Evolutionary conservation across 208 protist species (phyloP).

Genomic region (Leishmania martiniquensis): DNA sequence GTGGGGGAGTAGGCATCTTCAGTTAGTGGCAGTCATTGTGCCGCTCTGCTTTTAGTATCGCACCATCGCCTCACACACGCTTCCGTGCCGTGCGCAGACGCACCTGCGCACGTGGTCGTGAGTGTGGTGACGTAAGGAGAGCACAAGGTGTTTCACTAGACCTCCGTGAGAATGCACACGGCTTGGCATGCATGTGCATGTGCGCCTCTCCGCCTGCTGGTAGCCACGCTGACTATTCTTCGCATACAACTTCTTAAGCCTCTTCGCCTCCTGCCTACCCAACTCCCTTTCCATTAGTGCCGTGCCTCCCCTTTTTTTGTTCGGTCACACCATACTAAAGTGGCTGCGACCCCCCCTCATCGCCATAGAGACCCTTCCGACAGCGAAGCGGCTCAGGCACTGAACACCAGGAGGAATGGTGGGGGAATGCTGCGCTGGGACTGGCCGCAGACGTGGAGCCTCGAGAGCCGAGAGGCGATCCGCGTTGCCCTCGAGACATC

Average conservation of each 20-base stretch:
- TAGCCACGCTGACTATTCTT: background rate
- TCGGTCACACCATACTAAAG: too few species aligned
- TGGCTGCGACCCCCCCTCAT: background rate
- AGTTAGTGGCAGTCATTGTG: background rate
- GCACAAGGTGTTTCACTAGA: background rate
- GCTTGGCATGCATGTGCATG: background rate
- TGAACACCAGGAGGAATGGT: background rate
- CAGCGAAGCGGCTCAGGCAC: background rate
- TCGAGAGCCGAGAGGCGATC: constrained; percentile 68
- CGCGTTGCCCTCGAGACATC: constrained; percentile 65
- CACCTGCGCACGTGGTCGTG: background rate
- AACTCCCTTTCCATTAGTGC: background rate
- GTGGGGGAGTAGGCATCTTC: background rate
- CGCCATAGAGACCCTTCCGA: background rate
- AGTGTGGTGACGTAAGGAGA: background rate
- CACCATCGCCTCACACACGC: too few species aligned
- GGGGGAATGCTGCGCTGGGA: constrained; percentile 81
- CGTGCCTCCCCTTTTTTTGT: too few species aligned
- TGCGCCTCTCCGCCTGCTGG: background rate
- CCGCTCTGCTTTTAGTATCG: background rate
- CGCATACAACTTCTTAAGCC: background rate
- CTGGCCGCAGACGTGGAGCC: constrained; percentile 78
- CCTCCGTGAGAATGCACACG: background rate
- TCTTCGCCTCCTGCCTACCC: background rate
- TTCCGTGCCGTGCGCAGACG: background rate